Evolutionary conservation across 2,329 filamentous ascomycete genomes (phyloP).

Genomic region (Madurella mycetomatis): DNA sequence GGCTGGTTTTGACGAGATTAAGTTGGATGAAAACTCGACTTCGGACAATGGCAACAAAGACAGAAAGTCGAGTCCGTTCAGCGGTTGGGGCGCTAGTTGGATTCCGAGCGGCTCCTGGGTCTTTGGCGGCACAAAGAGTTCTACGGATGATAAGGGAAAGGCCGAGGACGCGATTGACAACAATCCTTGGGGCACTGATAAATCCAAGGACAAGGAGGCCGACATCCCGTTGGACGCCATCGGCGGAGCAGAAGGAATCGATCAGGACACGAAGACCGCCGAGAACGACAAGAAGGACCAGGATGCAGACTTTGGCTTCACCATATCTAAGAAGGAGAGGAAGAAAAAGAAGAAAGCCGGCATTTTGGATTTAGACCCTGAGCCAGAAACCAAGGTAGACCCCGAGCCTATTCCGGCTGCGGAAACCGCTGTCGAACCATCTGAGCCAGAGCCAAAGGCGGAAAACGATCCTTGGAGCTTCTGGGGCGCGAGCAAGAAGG

Average conservation of each 20-base stretch:
- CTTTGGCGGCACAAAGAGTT: constrained; percentile 34
- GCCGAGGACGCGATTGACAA: constrained; percentile 37
- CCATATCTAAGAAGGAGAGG: constrained; percentile 34
- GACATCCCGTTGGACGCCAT: constrained; percentile 46
- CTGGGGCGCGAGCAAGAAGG: constrained; percentile 30
- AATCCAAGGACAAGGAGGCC: constrained; percentile 48
- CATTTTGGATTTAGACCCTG: constrained; percentile 14
- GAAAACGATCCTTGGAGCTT: constrained; percentile 28
- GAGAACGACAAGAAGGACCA: constrained; percentile 35
- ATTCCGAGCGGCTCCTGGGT: constrained; percentile 37
- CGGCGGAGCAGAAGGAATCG: constrained; percentile 40
- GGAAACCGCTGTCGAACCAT: constrained; percentile 9
- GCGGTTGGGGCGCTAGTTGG: constrained; percentile 59
- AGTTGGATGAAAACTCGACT: constrained; percentile 58
- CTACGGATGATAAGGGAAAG: constrained; percentile 27
- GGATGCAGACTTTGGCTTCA: constrained; percentile 20
- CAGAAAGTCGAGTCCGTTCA: constrained; percentile 42
- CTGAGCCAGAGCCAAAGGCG: constrained; percentile 26
- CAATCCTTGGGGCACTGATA: constrained; percentile 48
- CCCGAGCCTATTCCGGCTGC: constrained; percentile 27
- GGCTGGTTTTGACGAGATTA: constrained; percentile 65
- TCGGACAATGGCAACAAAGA: constrained; percentile 49
- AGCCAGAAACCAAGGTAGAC: constrained; percentile 19
- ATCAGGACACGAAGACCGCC: constrained; percentile 30
- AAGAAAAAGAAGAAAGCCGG: constrained; percentile 36